Base-by-base conservation (phyloP, 768 basidiomycete genomes). In the Macrolepiota albuminosa region DNA sequence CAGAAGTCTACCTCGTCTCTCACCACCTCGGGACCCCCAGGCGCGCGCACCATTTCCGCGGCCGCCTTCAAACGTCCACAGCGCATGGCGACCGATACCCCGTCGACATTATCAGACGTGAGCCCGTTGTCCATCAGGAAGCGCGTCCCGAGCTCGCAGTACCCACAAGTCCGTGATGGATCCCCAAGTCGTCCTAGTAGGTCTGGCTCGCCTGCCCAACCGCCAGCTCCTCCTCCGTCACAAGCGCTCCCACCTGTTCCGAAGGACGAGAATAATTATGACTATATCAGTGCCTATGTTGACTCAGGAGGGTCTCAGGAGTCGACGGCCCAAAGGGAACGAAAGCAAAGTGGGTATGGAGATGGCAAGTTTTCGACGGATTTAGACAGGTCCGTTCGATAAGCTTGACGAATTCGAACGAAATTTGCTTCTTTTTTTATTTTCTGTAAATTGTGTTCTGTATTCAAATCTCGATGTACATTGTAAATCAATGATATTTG, bases 1-100 rank as follows among this genome's bases (percentile, higher is more conserved):
- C 66, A 54, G 47, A 68, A 58, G 47, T 66, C 71, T 4, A 43
- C 40, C 52, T 57, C 63, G 26, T 64, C 63, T 37, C 40, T 61
- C 34, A 61, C 59, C 49, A 37, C 66, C 42, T 57, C 70, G 11
- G 54, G 64, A 8, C 70, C 74, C 2, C 62, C 75, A 8, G 78
- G 76, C 2, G 68, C 80, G 14, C 79, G 86, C 46, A 92, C 83
- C 57, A 91, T 92, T 55, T 83, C 87, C 3, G 89, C 89, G 0
- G 87, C 88, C 6, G 89, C 89, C 29, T 92, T 92, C 72, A 82
- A 80, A 66, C 76, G 87, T 33, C 84, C 79, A 36, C 75, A 64
- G 1, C 75, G 76, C 24, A 68, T 71, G 37, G 73, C 70, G 48
- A 50, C 47, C 48, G 67, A 71, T 14, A 61, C 58, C 36, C 52